Base-by-base conservation (phyloP, 805 yeast genomes). In the Ogataea nakhonphanomensis region DNA sequence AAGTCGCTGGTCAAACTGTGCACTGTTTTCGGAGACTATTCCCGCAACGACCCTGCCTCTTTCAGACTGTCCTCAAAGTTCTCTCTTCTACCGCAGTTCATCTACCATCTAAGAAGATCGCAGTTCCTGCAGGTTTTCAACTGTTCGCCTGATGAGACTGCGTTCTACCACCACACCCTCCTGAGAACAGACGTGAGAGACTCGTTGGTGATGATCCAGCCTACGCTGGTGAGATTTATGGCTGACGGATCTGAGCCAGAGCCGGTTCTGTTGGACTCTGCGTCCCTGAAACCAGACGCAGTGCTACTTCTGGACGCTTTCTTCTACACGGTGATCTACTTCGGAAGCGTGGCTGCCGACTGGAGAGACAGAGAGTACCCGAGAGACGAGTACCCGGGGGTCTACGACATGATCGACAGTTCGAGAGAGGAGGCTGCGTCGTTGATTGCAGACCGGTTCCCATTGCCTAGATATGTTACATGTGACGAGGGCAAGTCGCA, bases 401-500 rank as follows among this genome's bases (percentile, higher is more conserved):
- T 93, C 68, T 85, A 85, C 64, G 79, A 76, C 40, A 76, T 93
- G 63, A 77, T 93, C 55, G 91, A 87, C 44, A 90, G 82, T 49
- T 96, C 99, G 33, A 81, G 87, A 57, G 74, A 75, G 39, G 99
- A 93, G 65, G 98, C 98, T 15, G 91, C 95, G 6, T 88, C 84
- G 54, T 72, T 95, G 49, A 78, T 93, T 55, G 78, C 84, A 27
- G 98, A 93, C 60, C 78, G 99, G 60, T 91, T 88, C 79, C 99
- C 99, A 54, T 73, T 93, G 58, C 99, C 99, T 34, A 79, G 99
- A 66, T 93, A 91, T 59, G 90, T 93, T 53, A 96, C 91, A 55
- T 88, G 96, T 44, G 97, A 91, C 61, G 97, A 91, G 55, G 98
- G 99, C 55, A 97, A 96, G 41, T 90, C 97, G 11, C 99, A 93